A percentile compares a stretch with the other conserved stretches of the same genome.
phyloP scores from a whole-genome alignment of 139 green algal genomes.

The Microglena sp. region DNA sequence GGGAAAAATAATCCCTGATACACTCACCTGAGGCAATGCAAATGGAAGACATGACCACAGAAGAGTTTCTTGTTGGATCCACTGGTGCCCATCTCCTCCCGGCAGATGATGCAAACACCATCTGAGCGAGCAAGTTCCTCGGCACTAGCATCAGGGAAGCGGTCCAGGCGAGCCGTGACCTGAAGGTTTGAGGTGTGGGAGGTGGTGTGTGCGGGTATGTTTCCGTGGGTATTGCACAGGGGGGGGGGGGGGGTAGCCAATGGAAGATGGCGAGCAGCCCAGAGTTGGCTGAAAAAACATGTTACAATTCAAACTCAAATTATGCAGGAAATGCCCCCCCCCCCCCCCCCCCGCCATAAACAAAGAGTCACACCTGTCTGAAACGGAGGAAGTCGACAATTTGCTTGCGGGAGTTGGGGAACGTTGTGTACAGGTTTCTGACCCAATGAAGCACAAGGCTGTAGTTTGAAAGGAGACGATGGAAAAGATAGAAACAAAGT shows the following conservation, averaged over 20 bases:
- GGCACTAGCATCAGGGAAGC: conserved; percentile 75
- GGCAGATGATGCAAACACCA: conserved; percentile 94
- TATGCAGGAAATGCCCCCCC: neutral
- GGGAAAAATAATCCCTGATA: too few relatives aligned
- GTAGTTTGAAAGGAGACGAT: too few relatives aligned
- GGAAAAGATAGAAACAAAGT: too few relatives aligned
- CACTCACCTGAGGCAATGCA: conserved; percentile 83
- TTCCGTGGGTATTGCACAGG: too few relatives aligned
- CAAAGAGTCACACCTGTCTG: conserved; percentile 47
- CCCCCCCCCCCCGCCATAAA: too few relatives aligned
- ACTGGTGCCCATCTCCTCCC: conserved; percentile 22
- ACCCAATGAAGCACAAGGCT: too few relatives aligned
- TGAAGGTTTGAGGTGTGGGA: conserved; percentile 55
- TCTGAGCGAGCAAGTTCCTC: conserved; percentile 84
- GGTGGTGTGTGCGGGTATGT: neutral
- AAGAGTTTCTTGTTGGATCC: conserved; percentile 80
- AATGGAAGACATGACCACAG: conserved; percentile 92
- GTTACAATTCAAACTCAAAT: too few relatives aligned
- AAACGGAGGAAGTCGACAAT: neutral
- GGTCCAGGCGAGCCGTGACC: conserved; percentile 86
- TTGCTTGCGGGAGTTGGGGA: neutral
- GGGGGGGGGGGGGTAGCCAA: too few relatives aligned
- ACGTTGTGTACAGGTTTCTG: too few relatives aligned
- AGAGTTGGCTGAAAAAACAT: too few relatives aligned
- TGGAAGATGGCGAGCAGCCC: too few relatives aligned